Evolutionary conservation across 768 basidiomycete species (phyloP), one percentile per base, ranked within the genome.

Genomic region (Auriscalpium microsporum): DNA sequence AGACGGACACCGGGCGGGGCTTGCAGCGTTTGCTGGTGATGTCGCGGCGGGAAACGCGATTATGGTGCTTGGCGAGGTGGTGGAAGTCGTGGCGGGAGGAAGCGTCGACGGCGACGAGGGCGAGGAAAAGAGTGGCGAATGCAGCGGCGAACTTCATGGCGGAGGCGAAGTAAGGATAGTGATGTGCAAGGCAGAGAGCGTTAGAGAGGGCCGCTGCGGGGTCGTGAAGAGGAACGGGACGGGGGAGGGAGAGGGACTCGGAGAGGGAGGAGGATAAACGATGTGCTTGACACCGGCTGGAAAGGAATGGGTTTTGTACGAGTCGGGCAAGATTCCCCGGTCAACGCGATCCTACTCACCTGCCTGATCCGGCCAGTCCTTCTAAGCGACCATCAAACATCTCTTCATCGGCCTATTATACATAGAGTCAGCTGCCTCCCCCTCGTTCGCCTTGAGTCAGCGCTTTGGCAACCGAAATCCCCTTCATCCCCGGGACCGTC

Each of bases 81-180:
- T 36, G 14, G 11, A 53, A 45, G 53, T 49, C 28, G 28, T 28
- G 28, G 4, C 5, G 36, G 28, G 46, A 35, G 21, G 13, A 44
- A 16, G 56, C 58, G 21, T 50, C 57, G 8, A 44, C 38, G 34
- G 47, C 40, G 37, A 46, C 28, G 35, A 52, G 13, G 35, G 51
- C 34, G 17, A 58, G 40, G 14, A 52, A 48, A 42, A 58, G 23
- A 28, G 50, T 17, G 13, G 36, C 40, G n/a, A 60, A 42, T 13
- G 57, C 37, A 17, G 50, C 3, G 19, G 50, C 42, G 36, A 53
- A 7, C 46, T 58, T 60, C 59, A 60, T 60, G 11, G 17, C 28
- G 40, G 40, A 13, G 13, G 8, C 17, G 17, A 42, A 42, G 17
- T 4, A 42, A 42, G 40, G 40, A 42, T 17, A 14, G 21, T 34